phyloP scores from a whole-genome alignment of 176 grass and related monocot genomes.

The Aegilops tauschii region DNA sequence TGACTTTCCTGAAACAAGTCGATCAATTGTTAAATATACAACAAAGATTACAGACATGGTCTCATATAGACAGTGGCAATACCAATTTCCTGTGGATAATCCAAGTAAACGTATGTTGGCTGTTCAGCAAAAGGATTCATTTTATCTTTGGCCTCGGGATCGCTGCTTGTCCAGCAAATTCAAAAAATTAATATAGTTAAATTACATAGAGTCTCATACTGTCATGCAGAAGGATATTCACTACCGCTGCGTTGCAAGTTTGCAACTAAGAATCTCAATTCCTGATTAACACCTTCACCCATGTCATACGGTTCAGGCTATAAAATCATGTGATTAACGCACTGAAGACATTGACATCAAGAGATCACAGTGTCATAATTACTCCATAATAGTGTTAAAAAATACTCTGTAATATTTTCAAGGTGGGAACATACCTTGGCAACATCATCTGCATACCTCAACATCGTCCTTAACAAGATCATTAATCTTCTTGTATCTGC shows the following conservation, averaged over 20 bases:
- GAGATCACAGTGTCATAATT: not conserved
- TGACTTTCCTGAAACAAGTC: conserved; percentile 65
- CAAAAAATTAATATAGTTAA: not conserved
- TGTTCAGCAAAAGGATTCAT: conserved; percentile 99
- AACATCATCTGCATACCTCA: conserved; percentile 43
- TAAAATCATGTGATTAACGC: conserved; percentile 2
- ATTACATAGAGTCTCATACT: not conserved
- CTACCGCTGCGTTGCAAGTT: conserved; percentile 67
- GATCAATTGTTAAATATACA: conserved; percentile 21
- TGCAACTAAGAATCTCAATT: conserved; percentile 90
- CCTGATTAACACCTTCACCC: conserved; percentile 86
- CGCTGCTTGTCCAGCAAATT: conserved; percentile 43
- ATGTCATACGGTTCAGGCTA: conserved; percentile 94
- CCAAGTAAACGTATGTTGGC: conserved; percentile 34
- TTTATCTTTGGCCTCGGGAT: conserved; percentile 73
- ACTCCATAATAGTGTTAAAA: no score
- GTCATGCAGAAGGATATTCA: conserved; percentile 24
- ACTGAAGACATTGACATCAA: not conserved
- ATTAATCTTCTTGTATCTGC: conserved; percentile 77
- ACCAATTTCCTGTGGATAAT: not conserved
- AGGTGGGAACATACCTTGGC: conserved; percentile 51
- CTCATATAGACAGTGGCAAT: not conserved
- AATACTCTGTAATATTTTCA: not conserved
- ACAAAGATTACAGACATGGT: not conserved
- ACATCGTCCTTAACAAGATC: conserved; percentile 70